A percentile compares a stretch with the other conserved stretches of the same genome.
Evolutionary conservation across 768 basidiomycete species (phyloP).

Genomic region (Asterophora lycoperdoides): DNA sequence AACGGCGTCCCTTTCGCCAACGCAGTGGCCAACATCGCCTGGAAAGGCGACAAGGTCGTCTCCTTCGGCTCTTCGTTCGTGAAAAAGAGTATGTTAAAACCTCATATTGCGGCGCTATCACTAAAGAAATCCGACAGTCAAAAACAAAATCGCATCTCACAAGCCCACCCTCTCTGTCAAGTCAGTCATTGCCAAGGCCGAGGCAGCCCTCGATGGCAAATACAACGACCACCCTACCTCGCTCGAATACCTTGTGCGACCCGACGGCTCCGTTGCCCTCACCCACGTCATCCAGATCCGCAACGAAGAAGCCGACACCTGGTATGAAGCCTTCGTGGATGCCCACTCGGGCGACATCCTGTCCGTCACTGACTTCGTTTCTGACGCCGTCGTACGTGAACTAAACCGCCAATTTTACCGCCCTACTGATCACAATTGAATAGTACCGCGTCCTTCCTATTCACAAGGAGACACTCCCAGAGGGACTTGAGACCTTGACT

Average conservation of each 20-base stretch:
- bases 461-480: conserved; percentile 39
- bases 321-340: conserved; percentile 57
- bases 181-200: conserved; percentile 33
- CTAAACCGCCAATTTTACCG: background rate
- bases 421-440: background rate
- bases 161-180: conserved; percentile 32
- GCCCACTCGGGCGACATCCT: conserved; percentile 48
- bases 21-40: conserved; percentile 18
- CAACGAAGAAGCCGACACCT: conserved; percentile 34
- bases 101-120: background rate
- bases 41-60: conserved; percentile 24
- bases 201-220: conserved; percentile 33
- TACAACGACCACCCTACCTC: conserved; percentile 37
- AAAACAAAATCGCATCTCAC: conserved; percentile 24
- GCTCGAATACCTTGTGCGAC: conserved; percentile 37
- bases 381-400: conserved; percentile 34
- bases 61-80: conserved; percentile 46
- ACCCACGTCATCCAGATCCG: conserved; percentile 36
- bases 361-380: conserved; percentile 51
- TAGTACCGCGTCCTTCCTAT: conserved; percentile 45
- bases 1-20: conserved; percentile 18
- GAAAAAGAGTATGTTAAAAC: conserved; percentile 28
- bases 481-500: conserved; percentile 38
- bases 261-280: conserved; percentile 35
- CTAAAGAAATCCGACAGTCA: conserved; percentile 8